Base-by-base conservation (phyloP, 2,329 filamentous ascomycete species). In the Beauveria sp. region DNA sequence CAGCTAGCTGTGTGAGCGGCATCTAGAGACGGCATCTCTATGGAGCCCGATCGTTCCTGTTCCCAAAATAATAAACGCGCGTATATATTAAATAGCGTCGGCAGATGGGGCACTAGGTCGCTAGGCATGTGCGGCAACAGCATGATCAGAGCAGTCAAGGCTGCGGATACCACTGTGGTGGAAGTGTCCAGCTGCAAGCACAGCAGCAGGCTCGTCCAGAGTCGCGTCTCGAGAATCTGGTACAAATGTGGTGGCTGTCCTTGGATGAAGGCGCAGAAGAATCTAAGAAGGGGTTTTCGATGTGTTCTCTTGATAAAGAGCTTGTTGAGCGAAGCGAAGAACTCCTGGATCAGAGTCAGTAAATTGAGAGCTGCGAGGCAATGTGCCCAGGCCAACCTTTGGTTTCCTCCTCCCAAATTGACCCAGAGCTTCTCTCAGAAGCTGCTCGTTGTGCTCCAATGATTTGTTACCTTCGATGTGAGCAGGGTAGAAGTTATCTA, bases 41-140 rank as follows among this genome's bases (percentile, higher is more conserved):
- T 69, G n/a, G 72, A 67, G 12, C 73, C 71, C 5, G 76, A 76
- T 12, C 77, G 73, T 63, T 83, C 80, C 54, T 77, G 76, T 66
- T 92, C 88, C 89, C 90, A 95, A 69, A 93, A 95, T 0, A 95
- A 76, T 50, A 93, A 74, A 54, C 91, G 81, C 60, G 88, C 89
- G 71, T 95, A 95, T 58, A 95, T 87, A 64, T 92, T 88, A 79
- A 93, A 95, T 20, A 95, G 77, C 22, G 85, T 84, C 34, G 89
- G 87, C 6, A 95, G 79, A 69, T 88, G 83, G 1, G 84, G 80
- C 2, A 86, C 84, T 16, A 93, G 75, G 2, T 88, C 87, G 66
- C 83, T 87, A 1, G 90, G 90, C 73, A 93, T 90, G 69, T 93
- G 89, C 1, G 90, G 90, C 55, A 95, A 73, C 31, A 93, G 84